Base-by-base conservation (phyloP, 345 rosid genomes). In the Populus ilicifolia region DNA sequence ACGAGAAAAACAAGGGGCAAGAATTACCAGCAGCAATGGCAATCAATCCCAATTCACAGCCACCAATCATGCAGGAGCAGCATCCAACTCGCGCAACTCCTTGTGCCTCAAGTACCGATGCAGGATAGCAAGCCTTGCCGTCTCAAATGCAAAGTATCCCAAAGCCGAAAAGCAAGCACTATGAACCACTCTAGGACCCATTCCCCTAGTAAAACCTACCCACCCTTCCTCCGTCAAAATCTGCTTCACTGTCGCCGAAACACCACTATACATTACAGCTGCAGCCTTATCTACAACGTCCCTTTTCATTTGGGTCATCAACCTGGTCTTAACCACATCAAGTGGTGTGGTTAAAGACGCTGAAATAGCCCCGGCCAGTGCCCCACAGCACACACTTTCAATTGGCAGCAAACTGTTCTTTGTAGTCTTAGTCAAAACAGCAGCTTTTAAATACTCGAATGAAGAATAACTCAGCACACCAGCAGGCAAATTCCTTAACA, bases 91-190 rank as follows among this genome's bases (percentile, higher is more conserved):
- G 11, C 77, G 81, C 80, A 76, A 80, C 74, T 90, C 88, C 83
- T 90, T 91, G 79, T 80, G 81, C 84, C 88, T 87, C 89, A 93
- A 80, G 82, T 89, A 91, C 78, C 84, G 92, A 78, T 88, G 86
- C 81, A 95, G 84, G 84, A 93, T 87, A 4, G 90, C 72, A 48
- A 92, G 89, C 87, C 97, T 88, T 1, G 98, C 96, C 8, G 98
- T 95, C 91, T 95, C 98, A 78, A 95, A 93, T 2, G 98, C 99
- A 83, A 92, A 91, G 86, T 95, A 95, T 8, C 98, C 97, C 18
- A 95, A 69, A 0, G 99, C 99, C 0, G 98, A 91, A 83, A 95
- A 93, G 75, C 97, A 89, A 50, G 99, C 98, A 77, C 99, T 95
- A 50, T 95, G 99, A 80, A 95, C 82, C 73, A 95, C 96, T 73